Evolutionary conservation across 148 eudicot genomes (phyloP).

Genomic region (Cornus florida): DNA sequence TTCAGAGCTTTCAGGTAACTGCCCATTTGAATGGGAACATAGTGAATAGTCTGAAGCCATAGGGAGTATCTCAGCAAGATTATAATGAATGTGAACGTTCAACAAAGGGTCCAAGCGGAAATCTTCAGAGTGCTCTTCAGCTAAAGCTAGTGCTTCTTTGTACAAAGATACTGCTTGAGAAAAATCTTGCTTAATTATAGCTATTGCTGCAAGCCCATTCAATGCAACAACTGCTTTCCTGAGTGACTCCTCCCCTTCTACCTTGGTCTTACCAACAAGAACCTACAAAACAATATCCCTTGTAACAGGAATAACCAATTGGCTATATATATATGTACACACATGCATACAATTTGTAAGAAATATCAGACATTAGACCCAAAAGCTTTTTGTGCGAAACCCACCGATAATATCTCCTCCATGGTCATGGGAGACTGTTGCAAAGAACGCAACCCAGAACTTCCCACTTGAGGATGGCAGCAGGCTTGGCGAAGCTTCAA

Average conservation of each 20-base stretch:
- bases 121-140: conserved; percentile 69
- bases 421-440: conserved; percentile 96
- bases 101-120: conserved; percentile 90
- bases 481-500: conserved; percentile 98
- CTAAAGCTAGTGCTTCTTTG: conserved; percentile 72
- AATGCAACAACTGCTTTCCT: conserved; percentile 79
- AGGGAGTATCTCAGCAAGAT: conserved; percentile 72
- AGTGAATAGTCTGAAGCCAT: conserved; percentile 30
- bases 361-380: background rate
- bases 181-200: conserved; percentile 70
- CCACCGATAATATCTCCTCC: conserved; percentile 88
- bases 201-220: conserved; percentile 95
- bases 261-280: conserved; percentile 87
- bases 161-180: conserved; percentile 63
- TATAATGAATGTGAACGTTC: conserved; percentile 79
- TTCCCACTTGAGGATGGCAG: conserved; percentile 99
- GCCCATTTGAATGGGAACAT: conserved; percentile 12
- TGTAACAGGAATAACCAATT: background rate
- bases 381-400: conserved; percentile 20
- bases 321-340: background rate
- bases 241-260: conserved; percentile 94
- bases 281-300: conserved; percentile 42
- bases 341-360: too few species aligned
- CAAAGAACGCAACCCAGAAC: conserved; percentile 84
- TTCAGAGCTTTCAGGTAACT: conserved; percentile 27